Conservation (phyloP, 768 basidiomycete genomes). For the Suillus subluteus region DNA sequence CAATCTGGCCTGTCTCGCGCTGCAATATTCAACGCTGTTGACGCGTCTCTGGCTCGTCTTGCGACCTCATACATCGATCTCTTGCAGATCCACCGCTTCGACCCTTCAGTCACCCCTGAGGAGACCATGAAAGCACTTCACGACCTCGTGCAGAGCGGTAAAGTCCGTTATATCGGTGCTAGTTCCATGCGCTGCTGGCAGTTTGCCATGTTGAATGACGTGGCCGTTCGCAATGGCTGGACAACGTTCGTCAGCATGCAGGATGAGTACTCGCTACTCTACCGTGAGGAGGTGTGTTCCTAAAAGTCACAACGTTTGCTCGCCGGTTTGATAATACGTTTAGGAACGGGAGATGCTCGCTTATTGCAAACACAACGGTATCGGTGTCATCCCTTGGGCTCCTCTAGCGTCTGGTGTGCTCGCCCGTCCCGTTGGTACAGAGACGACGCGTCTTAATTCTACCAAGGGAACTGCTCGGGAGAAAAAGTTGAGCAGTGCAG, state of each 20-base stretch:
- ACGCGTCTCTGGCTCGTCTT: conserved; percentile 41
- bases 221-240: conserved; percentile 48
- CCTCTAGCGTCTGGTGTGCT: conserved; percentile 46
- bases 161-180: conserved; percentile 55
- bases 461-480: conserved; percentile 28
- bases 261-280: conserved; percentile 54
- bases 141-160: conserved; percentile 50
- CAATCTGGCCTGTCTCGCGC: conserved; percentile 39
- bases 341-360: conserved; percentile 50
- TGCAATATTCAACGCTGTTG: conserved; percentile 43
- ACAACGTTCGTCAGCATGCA: conserved; percentile 63
- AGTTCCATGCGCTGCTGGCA: conserved; percentile 53
- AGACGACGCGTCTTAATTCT: conserved; percentile 23
- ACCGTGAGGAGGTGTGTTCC: conserved; percentile 50
- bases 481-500: conserved; percentile 27
- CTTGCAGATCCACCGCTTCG: conserved; percentile 50
- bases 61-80: conserved; percentile 42
- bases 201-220: conserved; percentile 46
- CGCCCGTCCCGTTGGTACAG: conserved; percentile 37
- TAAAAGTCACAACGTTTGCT: neutral
- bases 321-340: neutral
- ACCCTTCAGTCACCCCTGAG: conserved; percentile 37
- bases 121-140: conserved; percentile 57
- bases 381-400: conserved; percentile 56
- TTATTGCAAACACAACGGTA: conserved; percentile 51